phyloP scores from a whole-genome alignment of 2,329 filamentous ascomycete species.

The Arthroderma sp. region DNA sequence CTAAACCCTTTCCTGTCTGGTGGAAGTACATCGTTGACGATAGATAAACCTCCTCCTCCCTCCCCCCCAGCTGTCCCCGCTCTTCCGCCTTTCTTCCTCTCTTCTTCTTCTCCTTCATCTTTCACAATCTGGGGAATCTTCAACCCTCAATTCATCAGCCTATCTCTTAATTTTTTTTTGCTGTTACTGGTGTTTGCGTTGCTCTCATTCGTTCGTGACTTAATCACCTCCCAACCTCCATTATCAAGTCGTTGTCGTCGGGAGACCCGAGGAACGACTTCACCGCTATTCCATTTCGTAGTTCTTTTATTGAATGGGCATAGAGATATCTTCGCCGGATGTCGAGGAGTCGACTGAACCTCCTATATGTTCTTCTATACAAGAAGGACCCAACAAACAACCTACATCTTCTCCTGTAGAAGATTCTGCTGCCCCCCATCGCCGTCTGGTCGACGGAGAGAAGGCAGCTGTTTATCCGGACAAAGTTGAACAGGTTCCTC shows the following conservation, averaged over 20 bases:
- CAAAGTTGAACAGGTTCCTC: conserved; percentile 2
- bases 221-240: neutral
- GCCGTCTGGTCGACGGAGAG: conserved; percentile 8
- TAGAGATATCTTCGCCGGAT: conserved; percentile 24
- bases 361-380: conserved; percentile 24
- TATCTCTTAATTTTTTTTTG: neutral
- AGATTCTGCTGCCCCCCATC: conserved; percentile 8
- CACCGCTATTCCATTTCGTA: neutral
- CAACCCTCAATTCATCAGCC: too few species aligned
- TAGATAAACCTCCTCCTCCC: conserved; percentile 2
- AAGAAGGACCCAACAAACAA: conserved; percentile 14
- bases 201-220: neutral
- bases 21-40: too few species aligned
- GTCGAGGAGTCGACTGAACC: conserved; percentile 31
- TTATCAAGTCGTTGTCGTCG: neutral
- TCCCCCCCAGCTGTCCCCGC: neutral
- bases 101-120: neutral
- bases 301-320: conserved; percentile 26
- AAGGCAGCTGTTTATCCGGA: conserved; percentile 8
- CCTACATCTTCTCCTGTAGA: conserved; percentile 13
- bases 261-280: conserved; percentile 1
- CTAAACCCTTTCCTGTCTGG: too few species aligned
- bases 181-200: neutral
- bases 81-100: neutral
- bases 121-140: neutral